Conservation (phyloP, 2,329 filamentous ascomycete species). For the Calycina herbarum region DNA sequence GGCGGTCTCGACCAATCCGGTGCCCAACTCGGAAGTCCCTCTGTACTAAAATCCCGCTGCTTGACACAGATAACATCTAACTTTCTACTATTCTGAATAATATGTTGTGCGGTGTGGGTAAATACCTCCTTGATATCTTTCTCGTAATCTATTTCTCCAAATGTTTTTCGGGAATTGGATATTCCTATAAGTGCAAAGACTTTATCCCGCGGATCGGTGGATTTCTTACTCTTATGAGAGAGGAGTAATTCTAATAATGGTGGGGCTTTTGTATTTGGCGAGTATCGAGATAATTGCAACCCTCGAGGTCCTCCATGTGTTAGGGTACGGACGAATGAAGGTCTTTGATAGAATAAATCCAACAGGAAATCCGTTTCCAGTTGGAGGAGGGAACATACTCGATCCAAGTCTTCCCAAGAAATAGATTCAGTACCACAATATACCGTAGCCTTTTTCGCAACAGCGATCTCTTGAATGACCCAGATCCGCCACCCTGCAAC, state of each 20-base stretch:
- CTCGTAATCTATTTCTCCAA: slow-evolving; percentile 31
- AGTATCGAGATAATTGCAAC: slow-evolving; percentile 29
- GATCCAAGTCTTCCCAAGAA: slow-evolving; percentile 40
- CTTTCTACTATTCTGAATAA: slow-evolving; percentile 25
- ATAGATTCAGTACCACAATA: slow-evolving; percentile 42
- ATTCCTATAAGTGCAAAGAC: slow-evolving; percentile 35
- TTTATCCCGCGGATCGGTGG: slow-evolving; percentile 35
- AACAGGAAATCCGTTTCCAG: slow-evolving; percentile 20
- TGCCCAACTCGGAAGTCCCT: slow-evolving; percentile 30
- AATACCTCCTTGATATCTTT: slow-evolving; percentile 26
- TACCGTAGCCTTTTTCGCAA: slow-evolving; percentile 37
- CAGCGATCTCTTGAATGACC: slow-evolving; percentile 46
- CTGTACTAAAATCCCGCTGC: slow-evolving; percentile 21
- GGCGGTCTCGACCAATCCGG: slow-evolving; percentile 32
- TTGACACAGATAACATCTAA: slow-evolving; percentile 34
- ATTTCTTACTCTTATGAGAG: slow-evolving; percentile 33
- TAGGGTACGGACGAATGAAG: slow-evolving; percentile 25
- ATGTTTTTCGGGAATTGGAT: slow-evolving; percentile 22
- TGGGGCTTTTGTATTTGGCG: slow-evolving; percentile 17
- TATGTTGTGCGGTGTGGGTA: slow-evolving; percentile 30
- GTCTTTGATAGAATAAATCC: slow-evolving; percentile 23
- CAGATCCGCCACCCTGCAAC: slow-evolving; percentile 38
- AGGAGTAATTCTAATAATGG: slow-evolving; percentile 32
- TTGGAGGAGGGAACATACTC: slow-evolving; percentile 26
- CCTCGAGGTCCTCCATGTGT: slow-evolving; percentile 28